Base-by-base conservation (phyloP, 202 grass and related monocot species). In the Miscanthus sacchariflorus region DNA sequence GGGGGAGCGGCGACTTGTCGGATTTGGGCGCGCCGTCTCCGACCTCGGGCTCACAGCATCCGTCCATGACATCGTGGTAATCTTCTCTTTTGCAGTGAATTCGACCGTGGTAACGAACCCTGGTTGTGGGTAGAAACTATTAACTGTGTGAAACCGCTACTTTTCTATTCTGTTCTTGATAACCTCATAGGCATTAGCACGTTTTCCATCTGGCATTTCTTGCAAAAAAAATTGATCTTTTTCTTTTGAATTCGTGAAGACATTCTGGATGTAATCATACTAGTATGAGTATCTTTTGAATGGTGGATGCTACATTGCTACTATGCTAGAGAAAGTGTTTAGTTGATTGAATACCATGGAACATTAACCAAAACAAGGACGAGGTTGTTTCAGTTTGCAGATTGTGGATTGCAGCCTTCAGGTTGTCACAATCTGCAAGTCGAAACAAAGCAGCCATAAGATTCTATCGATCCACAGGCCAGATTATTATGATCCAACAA, bases 21-120 rank as follows among this genome's bases (percentile, higher is more conserved):
- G 92, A 10, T 99, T 99, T 10, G 94, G 96, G 6, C 89, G 92
- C n/a, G 96, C 94, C 18, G 92, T 99, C 64, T 99, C 96, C 5
- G 96, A 99, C 71, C 50, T 92, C 2, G 96, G 92, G 43, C 90
- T 96, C 87, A 93, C 96, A 3, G 96, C 96, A 30, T 99, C 96
- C 4, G 89, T 99, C 39, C 96, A 95, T 87, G 96, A 96, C 68
- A 44, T 99, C 56, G 91, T 96, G 96, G 96, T 99, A 95, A 82
- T 68, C 7, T 67, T 74, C 28, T 8, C 21, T 74, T 2, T 85
- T 80, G 27, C 17, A 72, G 28, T 81, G 17, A 15, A 70, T 61
- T 81, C 14, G 25, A 3, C 21, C 52, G 7, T 83, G 46, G 44
- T 6, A 42, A 3, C 30, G 21, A 18, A 28, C 38, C 10, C 30